phyloP scores from a whole-genome alignment of 768 basidiomycete genomes.

The Leccinum obscurum region DNA sequence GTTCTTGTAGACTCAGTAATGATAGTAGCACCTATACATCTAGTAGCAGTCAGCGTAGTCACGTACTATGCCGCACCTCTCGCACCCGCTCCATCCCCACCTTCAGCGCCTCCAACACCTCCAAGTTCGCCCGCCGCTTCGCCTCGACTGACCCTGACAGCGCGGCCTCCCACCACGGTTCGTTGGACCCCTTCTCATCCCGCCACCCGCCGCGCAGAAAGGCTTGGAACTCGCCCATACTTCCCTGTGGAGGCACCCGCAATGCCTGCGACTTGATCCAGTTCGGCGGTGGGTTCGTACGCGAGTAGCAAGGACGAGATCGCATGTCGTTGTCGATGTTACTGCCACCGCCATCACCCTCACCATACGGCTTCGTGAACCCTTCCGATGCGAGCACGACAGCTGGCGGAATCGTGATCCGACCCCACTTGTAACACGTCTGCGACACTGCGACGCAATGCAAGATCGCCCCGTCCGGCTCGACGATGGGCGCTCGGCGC shows the following conservation, averaged over 20 bases:
- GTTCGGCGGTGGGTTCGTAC: constrained; percentile 26
- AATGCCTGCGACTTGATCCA: constrained; percentile 28
- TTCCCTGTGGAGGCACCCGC: constrained; percentile 25
- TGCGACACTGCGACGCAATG: constrained; percentile 67
- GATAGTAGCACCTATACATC: not conserved
- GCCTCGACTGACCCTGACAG: constrained; percentile 50
- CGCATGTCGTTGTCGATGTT: not conserved
- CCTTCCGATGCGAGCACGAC: constrained; percentile 63
- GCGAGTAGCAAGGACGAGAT: constrained; percentile 29
- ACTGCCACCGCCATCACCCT: not conserved
- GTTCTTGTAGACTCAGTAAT: not conserved
- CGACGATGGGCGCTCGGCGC: constrained; percentile 15
- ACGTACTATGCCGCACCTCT: constrained; percentile 6
- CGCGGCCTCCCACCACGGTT: constrained; percentile 71
- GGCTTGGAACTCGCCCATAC: constrained; percentile 27
- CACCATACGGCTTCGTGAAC: constrained; percentile 35
- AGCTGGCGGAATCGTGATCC: constrained; percentile 72
- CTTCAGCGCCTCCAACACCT: constrained; percentile 22
- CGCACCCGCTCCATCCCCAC: constrained; percentile 23
- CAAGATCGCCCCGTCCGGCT: constrained; percentile 52
- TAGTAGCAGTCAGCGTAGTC: not conserved
- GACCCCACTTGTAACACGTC: constrained; percentile 66
- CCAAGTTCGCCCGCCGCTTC: constrained; percentile 29
- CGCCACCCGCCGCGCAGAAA: constrained; percentile 64
- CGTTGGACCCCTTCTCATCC: constrained; percentile 38